Percentiles rank a stretch among this genome's conserved stretches.
phyloP scores from a whole-genome alignment of 2,329 filamentous ascomycete genomes.

The Sporothrix mexicana region DNA sequence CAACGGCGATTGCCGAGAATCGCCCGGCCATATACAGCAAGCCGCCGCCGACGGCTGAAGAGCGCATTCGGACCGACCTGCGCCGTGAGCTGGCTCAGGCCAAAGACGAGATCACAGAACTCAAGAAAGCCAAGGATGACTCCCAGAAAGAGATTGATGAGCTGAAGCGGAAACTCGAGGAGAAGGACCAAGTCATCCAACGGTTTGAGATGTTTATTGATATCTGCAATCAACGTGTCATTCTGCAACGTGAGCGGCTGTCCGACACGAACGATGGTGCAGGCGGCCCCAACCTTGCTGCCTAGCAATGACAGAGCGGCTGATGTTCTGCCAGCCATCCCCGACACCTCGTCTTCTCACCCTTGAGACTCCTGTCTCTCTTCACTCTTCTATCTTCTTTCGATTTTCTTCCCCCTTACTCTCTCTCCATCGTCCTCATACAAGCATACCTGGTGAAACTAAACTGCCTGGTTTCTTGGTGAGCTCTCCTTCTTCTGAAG shows the following conservation, averaged over 20 bases:
- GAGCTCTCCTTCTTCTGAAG: no score
- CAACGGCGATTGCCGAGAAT: slow-evolving; percentile 64
- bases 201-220: slow-evolving; percentile 74
- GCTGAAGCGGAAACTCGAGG: slow-evolving; percentile 63
- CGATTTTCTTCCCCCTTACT: not conserved
- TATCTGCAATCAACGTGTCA: slow-evolving; percentile 70
- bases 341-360: not conserved
- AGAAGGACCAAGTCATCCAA: slow-evolving; percentile 66
- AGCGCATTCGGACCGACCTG: slow-evolving; percentile 67
- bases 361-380: no score
- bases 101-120: slow-evolving; percentile 55
- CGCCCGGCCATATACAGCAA: slow-evolving; percentile 71
- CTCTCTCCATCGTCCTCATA: not conserved
- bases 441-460: not conserved
- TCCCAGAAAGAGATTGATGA: slow-evolving; percentile 63
- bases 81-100: slow-evolving; percentile 65
- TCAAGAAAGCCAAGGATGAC: slow-evolving; percentile 59
- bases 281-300: slow-evolving; percentile 31
- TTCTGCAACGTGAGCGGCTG: slow-evolving; percentile 65
- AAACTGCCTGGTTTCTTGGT: no score
- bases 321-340: not conserved
- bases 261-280: slow-evolving; percentile 41
- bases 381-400: not conserved
- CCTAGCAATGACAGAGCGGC: slow-evolving; percentile 28
- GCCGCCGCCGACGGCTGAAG: slow-evolving; percentile 66